Base-by-base conservation (phyloP, 805 yeast species). In the Clavispora santaluciae region DNA sequence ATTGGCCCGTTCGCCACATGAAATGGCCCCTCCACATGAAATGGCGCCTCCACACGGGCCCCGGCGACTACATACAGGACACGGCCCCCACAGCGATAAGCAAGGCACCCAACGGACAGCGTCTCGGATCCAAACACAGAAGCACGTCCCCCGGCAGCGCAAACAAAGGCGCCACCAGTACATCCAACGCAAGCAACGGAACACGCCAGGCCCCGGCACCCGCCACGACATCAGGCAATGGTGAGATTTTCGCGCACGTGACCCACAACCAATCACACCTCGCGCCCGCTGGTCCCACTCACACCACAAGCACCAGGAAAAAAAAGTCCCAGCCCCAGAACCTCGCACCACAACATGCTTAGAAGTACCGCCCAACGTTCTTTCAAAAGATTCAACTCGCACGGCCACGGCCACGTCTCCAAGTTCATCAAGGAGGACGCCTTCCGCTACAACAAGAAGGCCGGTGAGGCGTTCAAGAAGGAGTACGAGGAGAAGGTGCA, bases 381-480 rank as follows among this genome's bases (percentile, higher is more conserved):
- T 39, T 63, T 63, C 57, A 60, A 53, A 42, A 68, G 75, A 63
- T 62, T 59, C 60, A 61, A 61, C 57, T 54, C 63, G 36, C 69
- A 64, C 57, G 65, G 66, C 41, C 68, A 64, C 57, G 68, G 67
- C 34, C 63, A 64, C 58, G 62, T 60, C 36, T 70, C 75, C 55
- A 68, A 68, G 55, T 50, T 50, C 51, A 58, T 69, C 49, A 61
- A 62, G 48, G 72, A 68, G 36, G 54, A 55, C 28, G 72, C 75
- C 16, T 69, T 56, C 61, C 63, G 61, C 46, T 53, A 59, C 48
- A 70, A 79, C 64, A 68, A 76, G 51, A 79, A 75, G 52, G 84
- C 85, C 53, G 95, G 88, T 48, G 76, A 78, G 54, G 87, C 78
- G 25, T 88, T 79, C 73, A 72, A 70, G 59, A 75, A 78, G 55